Evolutionary conservation across 75 land plant genomes (phyloP).

Genomic region (Pinus albicaulis): DNA sequence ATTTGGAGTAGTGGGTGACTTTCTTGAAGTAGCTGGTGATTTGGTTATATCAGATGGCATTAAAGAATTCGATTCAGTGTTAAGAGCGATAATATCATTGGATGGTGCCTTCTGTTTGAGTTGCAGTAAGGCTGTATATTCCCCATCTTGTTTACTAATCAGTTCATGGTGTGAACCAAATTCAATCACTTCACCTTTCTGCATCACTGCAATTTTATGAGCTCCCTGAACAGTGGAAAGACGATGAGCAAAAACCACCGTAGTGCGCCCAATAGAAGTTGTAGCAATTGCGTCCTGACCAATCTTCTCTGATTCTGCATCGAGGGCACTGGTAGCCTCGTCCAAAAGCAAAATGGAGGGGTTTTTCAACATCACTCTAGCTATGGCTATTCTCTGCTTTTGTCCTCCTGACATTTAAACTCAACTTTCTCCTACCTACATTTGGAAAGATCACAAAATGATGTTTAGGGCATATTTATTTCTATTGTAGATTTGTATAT

Average conservation of each 20-base stretch:
- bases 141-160: too few relatives aligned
- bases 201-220: too few relatives aligned
- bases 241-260: conserved; percentile 58
- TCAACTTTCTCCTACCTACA: conserved; percentile 64
- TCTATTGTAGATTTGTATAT: not conserved
- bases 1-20: too few relatives aligned
- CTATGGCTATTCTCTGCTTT: conserved; percentile 63
- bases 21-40: too few relatives aligned
- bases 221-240: conserved; percentile 46
- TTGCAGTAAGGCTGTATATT: not conserved
- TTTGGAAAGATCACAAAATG: not conserved
- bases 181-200: too few relatives aligned
- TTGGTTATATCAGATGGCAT: too few relatives aligned
- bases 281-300: conserved; percentile 58
- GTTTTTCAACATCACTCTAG: conserved; percentile 57
- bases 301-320: conserved; percentile 48
- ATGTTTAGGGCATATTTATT: not conserved
- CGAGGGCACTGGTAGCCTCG: conserved; percentile 69
- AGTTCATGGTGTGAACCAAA: too few relatives aligned
- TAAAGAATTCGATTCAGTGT: conserved; percentile 21
- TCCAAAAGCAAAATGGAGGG: conserved; percentile 63
- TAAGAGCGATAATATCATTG: conserved; percentile 20
- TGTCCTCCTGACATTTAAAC: conserved; percentile 68
- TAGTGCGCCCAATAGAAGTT: conserved; percentile 48
- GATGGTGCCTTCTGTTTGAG: conserved; percentile 47